Conservation (phyloP, 805 yeast species). For the Starmerella vitae region DNA sequence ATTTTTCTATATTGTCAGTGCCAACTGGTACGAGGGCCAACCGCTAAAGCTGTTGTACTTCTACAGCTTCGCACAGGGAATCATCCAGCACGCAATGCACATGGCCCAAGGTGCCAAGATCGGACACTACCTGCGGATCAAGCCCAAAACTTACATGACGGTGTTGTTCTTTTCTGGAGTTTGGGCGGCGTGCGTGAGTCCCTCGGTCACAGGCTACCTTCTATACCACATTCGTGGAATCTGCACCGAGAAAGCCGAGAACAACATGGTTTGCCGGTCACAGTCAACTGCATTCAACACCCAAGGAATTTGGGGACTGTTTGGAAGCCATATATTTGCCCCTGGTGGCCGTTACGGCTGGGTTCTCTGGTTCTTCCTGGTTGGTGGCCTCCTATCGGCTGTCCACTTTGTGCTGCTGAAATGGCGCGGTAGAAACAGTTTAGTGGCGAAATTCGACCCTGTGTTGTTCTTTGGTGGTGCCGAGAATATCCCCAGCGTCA, state of each 20-base stretch:
- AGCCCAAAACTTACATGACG: constrained; percentile 46
- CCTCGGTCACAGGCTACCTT: constrained; percentile 33
- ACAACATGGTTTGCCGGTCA: constrained; percentile 50
- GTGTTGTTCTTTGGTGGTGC: constrained; percentile 52
- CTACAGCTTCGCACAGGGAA: constrained; percentile 41
- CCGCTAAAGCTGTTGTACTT: constrained; percentile 52
- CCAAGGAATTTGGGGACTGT: constrained; percentile 50
- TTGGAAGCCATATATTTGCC: constrained; percentile 46
- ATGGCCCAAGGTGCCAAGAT: constrained; percentile 35
- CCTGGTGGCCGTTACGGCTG: constrained; percentile 47
- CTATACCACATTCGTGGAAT: constrained; percentile 30
- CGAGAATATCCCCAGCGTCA: constrained; percentile 61
- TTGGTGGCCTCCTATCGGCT: constrained; percentile 41
- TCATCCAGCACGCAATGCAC: constrained; percentile 41
- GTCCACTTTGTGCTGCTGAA: constrained; percentile 30
- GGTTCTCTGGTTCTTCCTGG: constrained; percentile 45
- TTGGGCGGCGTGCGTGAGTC: constrained; percentile 31
- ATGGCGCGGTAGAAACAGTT: constrained; percentile 29
- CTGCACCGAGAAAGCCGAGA: constrained; percentile 39
- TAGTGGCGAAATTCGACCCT: constrained; percentile 39
- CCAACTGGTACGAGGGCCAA: constrained; percentile 24
- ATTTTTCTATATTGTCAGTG: constrained; percentile 42
- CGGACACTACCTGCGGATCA: constrained; percentile 52
- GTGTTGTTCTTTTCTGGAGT: constrained; percentile 37
- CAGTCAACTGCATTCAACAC: constrained; percentile 33